Conservation (phyloP, 75 land plant species). For the Sequoia sempervirens region DNA sequence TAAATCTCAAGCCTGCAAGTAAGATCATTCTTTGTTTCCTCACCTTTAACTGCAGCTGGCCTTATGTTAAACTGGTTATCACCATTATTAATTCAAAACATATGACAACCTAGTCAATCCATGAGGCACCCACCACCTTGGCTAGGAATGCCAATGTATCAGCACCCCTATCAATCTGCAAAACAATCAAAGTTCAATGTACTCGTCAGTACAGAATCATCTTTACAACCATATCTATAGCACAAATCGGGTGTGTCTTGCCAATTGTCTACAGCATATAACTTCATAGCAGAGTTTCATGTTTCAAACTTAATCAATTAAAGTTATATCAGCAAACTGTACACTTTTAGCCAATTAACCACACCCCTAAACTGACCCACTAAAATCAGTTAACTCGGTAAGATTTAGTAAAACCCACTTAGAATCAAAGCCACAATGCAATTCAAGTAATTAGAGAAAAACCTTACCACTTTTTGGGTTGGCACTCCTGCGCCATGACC, state of each 20-base stretch:
- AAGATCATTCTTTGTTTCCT: neutral
- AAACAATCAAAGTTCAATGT: neutral
- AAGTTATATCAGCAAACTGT: no score
- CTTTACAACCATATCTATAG: neutral
- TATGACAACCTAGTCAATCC: constrained; percentile 43
- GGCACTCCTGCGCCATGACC: constrained; percentile 96
- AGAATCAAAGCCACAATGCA: neutral
- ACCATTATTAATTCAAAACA: no score
- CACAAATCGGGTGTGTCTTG: neutral
- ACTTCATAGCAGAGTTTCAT: no score
- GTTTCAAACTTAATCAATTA: no score
- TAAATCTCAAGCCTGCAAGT: neutral
- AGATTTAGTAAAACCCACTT: neutral
- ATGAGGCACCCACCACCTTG: constrained; percentile 56
- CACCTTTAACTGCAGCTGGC: neutral
- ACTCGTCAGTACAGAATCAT: neutral
- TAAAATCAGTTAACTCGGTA: neutral
- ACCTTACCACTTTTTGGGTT: constrained; percentile 69
- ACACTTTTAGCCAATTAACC: neutral
- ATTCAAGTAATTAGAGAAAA: neutral
- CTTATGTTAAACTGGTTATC: neutral
- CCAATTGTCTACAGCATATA: neutral
- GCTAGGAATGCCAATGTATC: constrained; percentile 84
- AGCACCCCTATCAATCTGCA: constrained; percentile 83
- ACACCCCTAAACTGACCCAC: neutral